Evolutionary conservation across 2,329 filamentous ascomycete genomes (phyloP), one percentile per base, ranked within the genome.

Genomic region (Ilyonectria destructans): DNA sequence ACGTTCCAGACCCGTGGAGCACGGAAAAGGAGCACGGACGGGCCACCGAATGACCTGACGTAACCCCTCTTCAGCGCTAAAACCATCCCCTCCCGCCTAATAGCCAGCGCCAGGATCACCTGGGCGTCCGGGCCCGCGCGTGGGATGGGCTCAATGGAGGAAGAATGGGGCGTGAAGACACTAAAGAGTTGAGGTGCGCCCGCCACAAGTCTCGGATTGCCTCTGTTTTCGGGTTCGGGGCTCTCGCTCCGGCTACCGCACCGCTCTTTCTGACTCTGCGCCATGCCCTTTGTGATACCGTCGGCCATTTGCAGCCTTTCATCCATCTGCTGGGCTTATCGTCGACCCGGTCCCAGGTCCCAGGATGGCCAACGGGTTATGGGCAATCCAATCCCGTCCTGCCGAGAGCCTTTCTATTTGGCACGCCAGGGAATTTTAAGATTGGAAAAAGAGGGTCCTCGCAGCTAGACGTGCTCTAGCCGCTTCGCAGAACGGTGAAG

Each of bases 371-470:
- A 19, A 40, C 35, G 51, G 51, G 31, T 43, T 43, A 6, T 21
- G 31, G 29, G 46, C 48, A 51, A 31, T 31, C 48, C 51, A 35
- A 54, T 54, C 57, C 57, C 46, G 29, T 51, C 57, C 13, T 51
- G 55, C 26, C 54, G 62, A 43, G 12, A 26, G 48, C 29, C 40
- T 54, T 35, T 55, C 58, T 58, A 65, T 48, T 48, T 59, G 62
- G 56, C 48, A 48, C 56, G 46, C 56, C 62, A 48, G 43, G 61
- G 48, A 55, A 64, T 54, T 55, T 65, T 65, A 65, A 65, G 29
- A 65, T 59, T 58, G 54, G 54, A 35, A 65, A 65, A 65, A 60
- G 56, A 65, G 56, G 62, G 62, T 56, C 62, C 56, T 46, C 49
- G 48, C 49, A 54, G 56, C 56, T 59, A 65, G 35, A 57, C 21